Base-by-base conservation (phyloP, 2,329 filamentous ascomycete genomes). In the Daldinia sp. region DNA sequence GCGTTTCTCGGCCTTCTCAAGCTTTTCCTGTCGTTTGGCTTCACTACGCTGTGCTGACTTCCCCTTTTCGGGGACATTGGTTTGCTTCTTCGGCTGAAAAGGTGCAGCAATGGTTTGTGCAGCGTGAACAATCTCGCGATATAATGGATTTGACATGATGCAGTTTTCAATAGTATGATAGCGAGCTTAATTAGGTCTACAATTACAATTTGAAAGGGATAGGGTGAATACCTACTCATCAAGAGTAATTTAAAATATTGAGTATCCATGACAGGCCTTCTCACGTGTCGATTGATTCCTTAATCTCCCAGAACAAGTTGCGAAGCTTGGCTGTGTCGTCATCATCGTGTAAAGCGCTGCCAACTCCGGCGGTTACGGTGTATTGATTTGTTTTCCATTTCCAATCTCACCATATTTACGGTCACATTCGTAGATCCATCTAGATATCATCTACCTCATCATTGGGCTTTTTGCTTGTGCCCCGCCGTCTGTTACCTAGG, bases 1-100 rank as follows among this genome's bases (percentile, higher is more conserved):
- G 20, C 73, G 74, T 58, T 80, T 78, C 42, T 76, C 74, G 3
- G 71, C 72, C 61, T 76, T 74, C 39, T 74, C 35, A 15, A 39
- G 12, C 74, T 35, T 75, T 71, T 74, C 74, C 30, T 75, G 71
- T 2, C 55, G 55, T 51, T 63, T 73, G 1, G 73, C 73, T 65
- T 76, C 76, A n/a, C 71, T 73, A 23, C 75, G 55, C 4, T 74
- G 71, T 41, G 74, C 72, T 28, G 73, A 64, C n/a, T 77, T 72
- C 39, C 70, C 68, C 44, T 68, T 68, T 44, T 65, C 60, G 4
- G 44, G 15, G 6, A 42, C 44, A 2, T 66, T 68, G n/a, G 56
- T 28, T 6, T 50, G n/a, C 15, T 59, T 60, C 9, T 13, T 15
- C 20, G 55, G 37, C 37, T 55, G 55, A 44, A 67, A 67, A 13